Percentiles rank a stretch among this genome's conserved stretches.
phyloP scores from a whole-genome alignment of 2,329 filamentous ascomycete genomes.

The Monosporascus sp. region DNA sequence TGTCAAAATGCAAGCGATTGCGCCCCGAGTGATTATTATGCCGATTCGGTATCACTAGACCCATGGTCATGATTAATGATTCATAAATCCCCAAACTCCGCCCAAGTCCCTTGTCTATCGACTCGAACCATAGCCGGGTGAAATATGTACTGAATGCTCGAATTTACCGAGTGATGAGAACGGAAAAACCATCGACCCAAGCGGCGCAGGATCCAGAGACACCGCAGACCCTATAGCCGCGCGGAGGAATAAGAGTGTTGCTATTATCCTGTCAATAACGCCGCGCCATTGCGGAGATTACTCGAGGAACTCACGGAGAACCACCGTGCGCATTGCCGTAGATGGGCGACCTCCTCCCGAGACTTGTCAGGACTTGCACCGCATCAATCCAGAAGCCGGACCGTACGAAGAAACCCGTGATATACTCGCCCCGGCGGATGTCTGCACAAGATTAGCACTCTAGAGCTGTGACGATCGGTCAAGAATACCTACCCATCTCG shows the following conservation, averaged over 20 bases:
- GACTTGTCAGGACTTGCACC: conserved; percentile 81
- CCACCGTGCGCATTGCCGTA: conserved; percentile 80
- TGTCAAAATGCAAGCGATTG: no score
- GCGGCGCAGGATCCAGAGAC: conserved; percentile 73
- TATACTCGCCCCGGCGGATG: conserved; percentile 74
- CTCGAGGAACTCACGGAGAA: conserved; percentile 62
- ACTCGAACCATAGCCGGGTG: not conserved
- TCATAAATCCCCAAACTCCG: no score
- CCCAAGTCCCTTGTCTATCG: not conserved
- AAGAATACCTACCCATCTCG: conserved; percentile 58
- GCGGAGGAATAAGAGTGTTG: conserved; percentile 80
- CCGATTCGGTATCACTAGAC: no score
- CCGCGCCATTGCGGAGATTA: not conserved
- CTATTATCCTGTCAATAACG: conserved; percentile 40
- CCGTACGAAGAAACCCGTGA: conserved; percentile 80
- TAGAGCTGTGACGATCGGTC: not conserved
- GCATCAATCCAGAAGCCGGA: conserved; percentile 81
- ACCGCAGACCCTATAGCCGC: conserved; percentile 83
- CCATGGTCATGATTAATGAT: no score
- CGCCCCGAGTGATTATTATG: no score
- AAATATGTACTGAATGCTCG: conserved; percentile 2
- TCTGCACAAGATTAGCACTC: conserved; percentile 45
- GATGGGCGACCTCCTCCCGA: conserved; percentile 77
- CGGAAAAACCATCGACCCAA: conserved; percentile 81
- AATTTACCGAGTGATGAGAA: conserved; percentile 66